Percentiles rank a stretch among this genome's conserved stretches.
Conservation (phyloP, 2,329 filamentous ascomycete species). For the Lachnellula suecica region DNA sequence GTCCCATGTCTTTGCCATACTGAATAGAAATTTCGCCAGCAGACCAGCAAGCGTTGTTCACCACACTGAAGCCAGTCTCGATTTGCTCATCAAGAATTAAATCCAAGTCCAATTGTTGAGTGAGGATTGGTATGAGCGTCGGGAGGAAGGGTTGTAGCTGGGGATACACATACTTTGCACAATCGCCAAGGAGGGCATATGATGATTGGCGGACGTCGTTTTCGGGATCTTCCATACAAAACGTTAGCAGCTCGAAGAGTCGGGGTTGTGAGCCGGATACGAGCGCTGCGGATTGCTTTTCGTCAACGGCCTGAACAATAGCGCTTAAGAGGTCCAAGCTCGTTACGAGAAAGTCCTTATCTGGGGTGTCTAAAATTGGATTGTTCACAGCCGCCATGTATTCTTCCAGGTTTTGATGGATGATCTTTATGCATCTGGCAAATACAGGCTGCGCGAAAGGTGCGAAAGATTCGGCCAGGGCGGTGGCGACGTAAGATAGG, state of each 20-base stretch:
- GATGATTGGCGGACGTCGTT: slow-evolving; percentile 96
- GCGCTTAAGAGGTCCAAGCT: slow-evolving; percentile 91
- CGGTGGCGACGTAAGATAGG: slow-evolving; percentile 87
- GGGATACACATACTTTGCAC: slow-evolving; percentile 86
- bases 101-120: slow-evolving; percentile 84
- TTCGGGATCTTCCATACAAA: slow-evolving; percentile 88
- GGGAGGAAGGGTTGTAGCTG: slow-evolving; percentile 74
- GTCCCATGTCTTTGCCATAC: slow-evolving; percentile 70
- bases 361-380: slow-evolving; percentile 69
- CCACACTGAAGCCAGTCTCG: slow-evolving; percentile 83
- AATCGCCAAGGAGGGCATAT: slow-evolving; percentile 92
- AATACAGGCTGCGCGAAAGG: slow-evolving; percentile 88
- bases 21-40: slow-evolving; percentile 88
- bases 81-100: slow-evolving; percentile 75
- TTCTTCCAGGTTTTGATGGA: slow-evolving; percentile 87
- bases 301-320: slow-evolving; percentile 85
- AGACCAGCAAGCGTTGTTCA: slow-evolving; percentile 99
- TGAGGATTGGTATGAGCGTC: slow-evolving; percentile 75
- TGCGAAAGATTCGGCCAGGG: slow-evolving; percentile 77
- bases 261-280: slow-evolving; percentile 73
- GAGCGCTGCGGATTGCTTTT: slow-evolving; percentile 71
- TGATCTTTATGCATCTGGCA: slow-evolving; percentile 82
- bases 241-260: slow-evolving; percentile 86
- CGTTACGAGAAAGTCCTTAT: slow-evolving; percentile 96
- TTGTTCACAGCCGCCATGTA: slow-evolving; percentile 70